phyloP scores from a whole-genome alignment of 768 basidiomycete genomes.

The Pisolithus orientalis region DNA sequence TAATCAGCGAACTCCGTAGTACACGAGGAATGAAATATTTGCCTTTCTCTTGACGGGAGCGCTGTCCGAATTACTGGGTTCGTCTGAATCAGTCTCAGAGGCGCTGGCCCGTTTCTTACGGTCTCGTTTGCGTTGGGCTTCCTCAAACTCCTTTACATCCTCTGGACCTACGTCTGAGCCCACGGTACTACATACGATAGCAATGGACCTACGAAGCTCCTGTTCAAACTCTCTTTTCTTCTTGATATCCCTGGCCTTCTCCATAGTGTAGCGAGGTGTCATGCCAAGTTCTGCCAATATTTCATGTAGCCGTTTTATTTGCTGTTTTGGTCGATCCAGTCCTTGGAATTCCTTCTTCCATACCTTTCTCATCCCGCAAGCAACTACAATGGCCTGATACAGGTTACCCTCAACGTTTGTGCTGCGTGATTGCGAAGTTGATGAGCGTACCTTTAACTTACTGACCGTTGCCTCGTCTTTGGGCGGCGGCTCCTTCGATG shows the following conservation, averaged over 20 bases:
- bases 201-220: slow-evolving; percentile 57
- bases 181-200: background rate
- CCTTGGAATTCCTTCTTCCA: slow-evolving; percentile 73
- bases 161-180: slow-evolving; percentile 33
- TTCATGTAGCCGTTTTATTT: slow-evolving; percentile 58
- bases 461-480: slow-evolving; percentile 75
- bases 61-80: slow-evolving; percentile 29
- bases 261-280: slow-evolving; percentile 69
- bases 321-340: slow-evolving; percentile 48
- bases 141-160: slow-evolving; percentile 70
- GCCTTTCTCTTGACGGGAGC: slow-evolving; percentile 40
- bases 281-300: slow-evolving; percentile 73
- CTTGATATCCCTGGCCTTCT: slow-evolving; percentile 74
- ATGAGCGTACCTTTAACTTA: slow-evolving; percentile 53
- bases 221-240: slow-evolving; percentile 68
- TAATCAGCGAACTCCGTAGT: background rate
- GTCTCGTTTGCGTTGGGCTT: slow-evolving; percentile 32
- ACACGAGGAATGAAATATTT: slow-evolving; percentile 4
- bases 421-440: background rate
- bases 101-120: slow-evolving; percentile 9
- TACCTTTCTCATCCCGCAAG: slow-evolving; percentile 71
- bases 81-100: slow-evolving; percentile 19
- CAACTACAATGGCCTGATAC: slow-evolving; percentile 54
- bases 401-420: background rate
- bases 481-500: slow-evolving; percentile 27